Evolutionary conservation across 2,329 filamentous ascomycete genomes (phyloP), one percentile per base, ranked within the genome.

Genomic region (Alternaria ethzedia): DNA sequence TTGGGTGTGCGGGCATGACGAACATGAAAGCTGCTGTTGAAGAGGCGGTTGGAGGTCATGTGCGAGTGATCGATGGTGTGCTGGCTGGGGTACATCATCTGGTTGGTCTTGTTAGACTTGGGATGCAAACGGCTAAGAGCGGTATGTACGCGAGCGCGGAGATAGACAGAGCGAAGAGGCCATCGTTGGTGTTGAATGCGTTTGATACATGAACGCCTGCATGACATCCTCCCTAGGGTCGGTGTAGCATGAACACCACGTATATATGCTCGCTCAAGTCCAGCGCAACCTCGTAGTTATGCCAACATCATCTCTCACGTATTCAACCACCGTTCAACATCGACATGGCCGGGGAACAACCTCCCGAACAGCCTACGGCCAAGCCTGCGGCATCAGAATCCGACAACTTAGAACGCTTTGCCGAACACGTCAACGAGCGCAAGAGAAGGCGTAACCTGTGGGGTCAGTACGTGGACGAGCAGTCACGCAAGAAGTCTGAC

Each of bases 1-100:
- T 86, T 25, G 84, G 83, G 0, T 86, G 83, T 68, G 83, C 83
- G 15, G 83, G 84, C 0, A 85, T 86, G 84, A 80, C 80, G 10
- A 82, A 80, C 44, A 74, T 86, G 77, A 82, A 82, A 56, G 57
- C 72, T 23, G 81, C 81, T 5, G 83, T 85, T 45, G 82, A 85
- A 65, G 75, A 82, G 26, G 83, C 80, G 0, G 85, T 86, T 0
- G 79, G 79, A 0, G 75, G 80, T 28, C 78, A 80, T 49, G 81
- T 83, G 30, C 83, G 84, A 71, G 83, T 87, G 8, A 78, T 86
- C 25, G 85, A 87, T 75, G 84, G 84, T 0, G 85, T 87, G 1
- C 80, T 82, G 25, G 80, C 82, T 9, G 83, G 83, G 0, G 79
- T 85, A 17, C 83, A 85, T 32, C 79, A 84, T 62, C 68, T 85